These are phyloP conservation scores for Citrus australasica DNA, from an alignment of 345 rosid species.

Conservation along the genomic window DNA sequence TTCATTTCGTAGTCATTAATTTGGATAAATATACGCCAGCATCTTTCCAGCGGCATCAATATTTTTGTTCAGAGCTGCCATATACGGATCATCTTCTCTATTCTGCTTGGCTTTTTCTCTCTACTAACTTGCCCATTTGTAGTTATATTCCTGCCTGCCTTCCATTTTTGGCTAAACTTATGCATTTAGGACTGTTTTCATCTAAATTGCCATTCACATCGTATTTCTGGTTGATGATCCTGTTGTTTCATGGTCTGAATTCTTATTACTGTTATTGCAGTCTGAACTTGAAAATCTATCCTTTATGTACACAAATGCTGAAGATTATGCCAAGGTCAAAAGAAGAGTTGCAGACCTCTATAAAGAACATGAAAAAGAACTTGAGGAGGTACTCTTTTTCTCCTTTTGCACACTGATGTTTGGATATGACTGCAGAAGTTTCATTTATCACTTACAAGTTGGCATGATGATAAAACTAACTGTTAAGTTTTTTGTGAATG, in stretches of 20 bases:
- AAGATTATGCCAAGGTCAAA: constrained; percentile 78
- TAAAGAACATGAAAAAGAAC: constrained; percentile 86
- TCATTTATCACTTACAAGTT: not conserved
- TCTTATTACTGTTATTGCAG: constrained; percentile 38
- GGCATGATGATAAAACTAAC: not conserved
- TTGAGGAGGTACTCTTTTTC: constrained; percentile 55
- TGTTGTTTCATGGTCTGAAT: constrained; percentile 7
- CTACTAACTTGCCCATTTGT: not conserved
- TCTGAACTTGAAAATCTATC: constrained; percentile 94
- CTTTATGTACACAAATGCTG: constrained; percentile 94
- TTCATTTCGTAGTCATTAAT: no score
- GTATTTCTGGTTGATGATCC: not conserved
- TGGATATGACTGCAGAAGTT: not conserved
- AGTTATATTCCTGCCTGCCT: not conserved
- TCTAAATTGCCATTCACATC: not conserved
- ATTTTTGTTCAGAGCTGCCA: not conserved
- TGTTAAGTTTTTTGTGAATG: not conserved
- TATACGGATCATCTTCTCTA: not conserved
- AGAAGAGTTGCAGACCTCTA: constrained; percentile 80
- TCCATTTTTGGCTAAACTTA: not conserved
- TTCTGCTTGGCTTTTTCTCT: not conserved
- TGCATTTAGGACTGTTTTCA: not conserved
- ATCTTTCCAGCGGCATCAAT: not conserved
- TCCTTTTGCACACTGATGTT: not conserved
- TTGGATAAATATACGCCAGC: not conserved